phyloP scores from a whole-genome alignment of 306 rosid genomes.

The Corylus heterophylla region DNA sequence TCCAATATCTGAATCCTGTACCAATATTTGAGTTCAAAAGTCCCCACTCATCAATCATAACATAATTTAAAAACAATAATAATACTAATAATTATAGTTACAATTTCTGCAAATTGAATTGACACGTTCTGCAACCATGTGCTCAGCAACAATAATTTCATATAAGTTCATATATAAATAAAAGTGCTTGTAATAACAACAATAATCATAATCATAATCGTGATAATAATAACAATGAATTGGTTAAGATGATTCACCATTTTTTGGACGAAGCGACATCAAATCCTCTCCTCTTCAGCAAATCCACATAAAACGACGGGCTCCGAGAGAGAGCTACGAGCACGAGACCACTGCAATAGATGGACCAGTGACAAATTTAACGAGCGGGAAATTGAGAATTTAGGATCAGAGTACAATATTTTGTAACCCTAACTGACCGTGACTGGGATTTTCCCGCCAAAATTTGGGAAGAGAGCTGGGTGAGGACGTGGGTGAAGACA shows the following conservation, averaged over 20 bases:
- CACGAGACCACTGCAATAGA: slow-evolving; percentile 54
- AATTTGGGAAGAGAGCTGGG: slow-evolving; percentile 59
- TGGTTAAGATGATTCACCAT: slow-evolving; percentile 42
- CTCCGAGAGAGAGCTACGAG: slow-evolving; percentile 70
- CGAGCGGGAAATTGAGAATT: slow-evolving; percentile 2
- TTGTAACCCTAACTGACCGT: slow-evolving; percentile 43
- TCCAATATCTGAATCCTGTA: slow-evolving; percentile 88
- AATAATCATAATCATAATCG: background rate
- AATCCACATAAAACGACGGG: slow-evolving; percentile 58
- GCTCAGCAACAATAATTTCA: background rate
- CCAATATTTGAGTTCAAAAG: slow-evolving; percentile 12
- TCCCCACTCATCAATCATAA: background rate
- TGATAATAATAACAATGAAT: background rate
- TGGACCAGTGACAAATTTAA: background rate
- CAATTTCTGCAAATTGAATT: background rate
- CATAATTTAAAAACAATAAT: background rate
- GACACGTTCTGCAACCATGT: background rate
- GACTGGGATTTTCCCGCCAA: slow-evolving; percentile 72
- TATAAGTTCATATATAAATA: background rate
- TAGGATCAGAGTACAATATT: slow-evolving; percentile 2
- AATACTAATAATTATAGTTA: background rate
- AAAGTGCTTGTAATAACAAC: background rate
- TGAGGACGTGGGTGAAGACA: slow-evolving; percentile 60
- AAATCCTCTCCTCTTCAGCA: slow-evolving; percentile 55
- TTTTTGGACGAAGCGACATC: slow-evolving; percentile 49